Conservation (phyloP, 305 asterid genomes). For the Fraxinus latifolia region DNA sequence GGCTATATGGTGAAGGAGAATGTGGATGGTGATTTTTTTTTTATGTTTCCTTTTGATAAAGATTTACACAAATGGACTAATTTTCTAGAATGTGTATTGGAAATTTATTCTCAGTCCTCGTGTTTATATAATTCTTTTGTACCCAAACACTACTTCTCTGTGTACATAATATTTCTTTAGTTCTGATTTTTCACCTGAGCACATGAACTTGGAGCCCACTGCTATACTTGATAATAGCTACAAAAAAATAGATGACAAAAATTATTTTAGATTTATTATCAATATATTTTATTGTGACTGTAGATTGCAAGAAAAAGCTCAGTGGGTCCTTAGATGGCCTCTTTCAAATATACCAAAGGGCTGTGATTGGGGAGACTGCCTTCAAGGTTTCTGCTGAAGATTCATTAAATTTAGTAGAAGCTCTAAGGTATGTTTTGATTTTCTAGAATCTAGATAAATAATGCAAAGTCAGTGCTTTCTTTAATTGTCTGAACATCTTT, state of each 20-base stretch:
- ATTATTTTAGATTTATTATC: not conserved
- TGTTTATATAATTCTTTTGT: not conserved
- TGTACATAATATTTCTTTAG: not conserved
- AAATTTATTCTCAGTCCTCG: not conserved
- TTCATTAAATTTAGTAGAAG: constrained; percentile 89
- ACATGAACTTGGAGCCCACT: not conserved
- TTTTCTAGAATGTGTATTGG: not conserved
- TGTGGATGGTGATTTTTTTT: not conserved
- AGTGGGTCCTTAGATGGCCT: constrained; percentile 87
- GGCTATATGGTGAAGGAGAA: not conserved
- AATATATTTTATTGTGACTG: constrained; percentile 19
- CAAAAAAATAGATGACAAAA: constrained; percentile 18
- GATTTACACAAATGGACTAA: not conserved
- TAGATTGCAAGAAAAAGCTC: constrained; percentile 90
- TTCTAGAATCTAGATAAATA: constrained; percentile 14
- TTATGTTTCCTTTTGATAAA: not conserved
- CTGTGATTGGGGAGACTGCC: constrained; percentile 75
- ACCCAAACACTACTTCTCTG: not conserved
- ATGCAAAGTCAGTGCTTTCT: constrained; percentile 24
- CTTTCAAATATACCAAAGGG: constrained; percentile 87
- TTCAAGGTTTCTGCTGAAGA: constrained; percentile 96
- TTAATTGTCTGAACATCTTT: constrained; percentile 31
- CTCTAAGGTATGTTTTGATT: constrained; percentile 65
- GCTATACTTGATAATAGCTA: constrained; percentile 8
- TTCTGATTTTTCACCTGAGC: constrained; percentile 3